Evolutionary conservation across 1,284 basidiomycete species (phyloP), one percentile per base, ranked within the genome.

Genomic region (Xerocomus amazonicus): DNA sequence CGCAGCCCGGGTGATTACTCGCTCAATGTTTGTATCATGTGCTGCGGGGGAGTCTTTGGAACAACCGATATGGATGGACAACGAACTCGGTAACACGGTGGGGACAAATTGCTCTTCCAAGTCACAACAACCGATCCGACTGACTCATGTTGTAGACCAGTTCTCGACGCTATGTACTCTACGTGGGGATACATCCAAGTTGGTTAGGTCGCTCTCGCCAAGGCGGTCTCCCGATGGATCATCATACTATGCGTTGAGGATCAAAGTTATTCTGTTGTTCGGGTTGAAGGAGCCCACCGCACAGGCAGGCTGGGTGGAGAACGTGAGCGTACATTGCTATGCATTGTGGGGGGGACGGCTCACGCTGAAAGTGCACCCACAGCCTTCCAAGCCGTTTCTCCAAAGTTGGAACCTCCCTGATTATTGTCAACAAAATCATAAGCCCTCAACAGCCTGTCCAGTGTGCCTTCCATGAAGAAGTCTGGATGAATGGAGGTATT

Each of bases 251-350:
- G 42, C 51, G 6, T 47, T 73, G 12, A 52, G 63, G 1, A 71
- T 69, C 50, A 68, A 72, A 13, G 57, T 78, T 4, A 59, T 77
- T 14, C 52, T 78, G 31, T 54, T 73, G 10, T 73, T 78, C 41
- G 77, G 76, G 5, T 53, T 74, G 39, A 75, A 76, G 0, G 77
- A 78, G 55, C 61, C 76, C 45, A 71, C 68, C 45, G 76, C 76
- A 0, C 72, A 75, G 47, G 54, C 77, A 32, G 60, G 67, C 28
- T 77, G 76, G 73, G 59, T 55, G 40, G 74, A 77, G 34, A 67
- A 73, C 47, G 76, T 74, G 48, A 43, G 65, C 59, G 7, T 2
- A 23, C 19, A 23, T 40, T 26, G n/a, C 1, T 26, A 1, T 16
- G 41, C 0, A 23, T 40, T 3, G n/a, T 3, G 26, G 33, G 38